Evolutionary conservation across 192 early-diverging fungal genomes (phyloP), one percentile per base, ranked within the genome.

Genomic region (Hyaloraphidium curvatum): DNA sequence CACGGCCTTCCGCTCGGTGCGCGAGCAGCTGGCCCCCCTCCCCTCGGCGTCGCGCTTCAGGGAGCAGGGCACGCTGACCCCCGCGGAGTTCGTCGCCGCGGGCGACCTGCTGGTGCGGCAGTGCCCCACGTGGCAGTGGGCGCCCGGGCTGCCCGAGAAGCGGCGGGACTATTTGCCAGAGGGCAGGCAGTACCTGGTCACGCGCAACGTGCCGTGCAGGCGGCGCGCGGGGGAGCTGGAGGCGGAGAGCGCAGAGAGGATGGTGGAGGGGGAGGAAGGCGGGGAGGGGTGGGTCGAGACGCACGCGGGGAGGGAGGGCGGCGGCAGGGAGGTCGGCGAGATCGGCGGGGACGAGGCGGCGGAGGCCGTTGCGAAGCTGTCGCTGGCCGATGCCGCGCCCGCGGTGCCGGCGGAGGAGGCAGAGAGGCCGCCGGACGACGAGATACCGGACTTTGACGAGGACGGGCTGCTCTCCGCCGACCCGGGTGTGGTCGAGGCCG

Each of bases 31-130:
- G 9, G n/a, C 33, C n/a, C 33, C 33, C 33, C 7, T 37, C 33
- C 9, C 33, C 33, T 11, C 33, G n/a, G n/a, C 7, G n/a, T 37
- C 33, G 33, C n/a, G 9, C 9, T 55, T 55, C 9, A 23, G 84
- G 62, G 89, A 94, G 48, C 87, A 89, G 0, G 93, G 91, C 19
- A 89, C 89, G 50, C 74, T 97, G 56, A 94, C 91, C 2, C 88
- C 93, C 30, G 89, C 95, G 60, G 93, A 92, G 83, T 99, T 96
- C 73, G 80, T 92, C 48, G 78, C 80, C 28, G 92, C 92, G 2
- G 95, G 95, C 28, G 95, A 99, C 64, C 96, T 89, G 60, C 79
- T 99, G 40, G 89, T 93, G 14, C 91, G 80, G 71, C 96, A 99
- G 63, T 99, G 95, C 62, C 92, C 92, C 11, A 99, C 95, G 11